A percentile compares a stretch with the other conserved stretches of the same genome.
Evolutionary conservation across 164 flowering plant genomes (phyloP).

Genomic region (Annona cherimola): DNA sequence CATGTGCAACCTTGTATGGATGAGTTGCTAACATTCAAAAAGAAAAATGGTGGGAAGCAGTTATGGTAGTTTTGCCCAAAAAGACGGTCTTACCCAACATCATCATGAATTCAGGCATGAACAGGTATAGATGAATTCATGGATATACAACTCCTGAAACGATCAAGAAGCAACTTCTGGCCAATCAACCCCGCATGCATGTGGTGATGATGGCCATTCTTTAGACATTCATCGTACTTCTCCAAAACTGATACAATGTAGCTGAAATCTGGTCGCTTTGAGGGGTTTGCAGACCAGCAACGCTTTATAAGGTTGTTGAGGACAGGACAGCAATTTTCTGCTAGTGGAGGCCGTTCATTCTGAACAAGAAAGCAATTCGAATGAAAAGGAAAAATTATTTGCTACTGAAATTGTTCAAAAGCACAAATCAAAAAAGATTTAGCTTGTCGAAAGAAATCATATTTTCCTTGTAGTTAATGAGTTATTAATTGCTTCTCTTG

Average conservation of each 20-base stretch:
- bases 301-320: slow-evolving; percentile 80
- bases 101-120: slow-evolving; percentile 39
- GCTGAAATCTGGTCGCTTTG: slow-evolving; percentile 86
- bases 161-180: slow-evolving; percentile 43
- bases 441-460: neutral
- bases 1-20: neutral
- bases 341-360: slow-evolving; percentile 85
- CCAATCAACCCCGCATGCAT: slow-evolving; percentile 44
- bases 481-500: neutral
- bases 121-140: slow-evolving; percentile 63
- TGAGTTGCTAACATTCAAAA: neutral
- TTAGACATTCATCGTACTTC: slow-evolving; percentile 72
- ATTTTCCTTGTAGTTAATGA: neutral
- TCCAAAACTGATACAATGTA: slow-evolving; percentile 66
- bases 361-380: slow-evolving; percentile 22
- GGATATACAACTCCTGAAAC: slow-evolving; percentile 62
- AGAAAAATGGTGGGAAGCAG: neutral
- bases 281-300: slow-evolving; percentile 87
- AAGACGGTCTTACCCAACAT: slow-evolving; percentile 9
- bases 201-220: slow-evolving; percentile 71
- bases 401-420: neutral
- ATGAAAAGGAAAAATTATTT: neutral
- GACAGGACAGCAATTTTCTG: slow-evolving; percentile 81
- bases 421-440: slow-evolving; percentile 1
- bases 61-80: neutral